Evolutionary conservation across 306 rosid species (phyloP), one percentile per base, ranked within the genome.

Genomic region (Purshia tridentata): DNA sequence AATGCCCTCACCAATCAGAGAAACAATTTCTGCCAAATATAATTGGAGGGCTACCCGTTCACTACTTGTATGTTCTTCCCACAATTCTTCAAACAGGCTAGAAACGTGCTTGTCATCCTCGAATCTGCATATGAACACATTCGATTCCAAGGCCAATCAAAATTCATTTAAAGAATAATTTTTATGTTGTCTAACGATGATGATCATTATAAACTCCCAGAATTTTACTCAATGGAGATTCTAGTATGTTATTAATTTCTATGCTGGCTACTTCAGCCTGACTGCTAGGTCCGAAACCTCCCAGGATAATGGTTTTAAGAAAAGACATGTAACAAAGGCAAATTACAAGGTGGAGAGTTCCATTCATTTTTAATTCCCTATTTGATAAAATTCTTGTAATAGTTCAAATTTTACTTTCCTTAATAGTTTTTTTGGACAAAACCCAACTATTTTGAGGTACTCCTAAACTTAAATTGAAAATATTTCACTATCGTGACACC

Each of bases 51-150:
- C 87, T 79, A 87, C 74, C n/a, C 89, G 90, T 67, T 94, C 98
- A 44, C 96, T 91, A 76, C 98, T 94, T 45, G 96, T 88, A 84
- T 84, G 87, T 86, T 91, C 97, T 87, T 94, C 96, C 98, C 98
- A 94, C 78, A 94, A 83, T 83, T 91, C 98, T 86, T 94, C 96
- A 78, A 89, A 91, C 70, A 81, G 67, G 65, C 86, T 84, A 58
- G 95, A 91, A 77, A 94, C 87, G 78, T 53, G 57, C 77, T 90
- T 88, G 75, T 94, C 98, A 78, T 89, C 96, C 48, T 91, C 96
- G 64, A 94, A 94, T 65, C 98, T 94, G 84, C 80, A 77, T 35
- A 55, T 45, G 18, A 80, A 18, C 65, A 73, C 2, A 51, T 58
- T 20, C 51, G 40, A 12, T 58, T 73, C 48, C 69, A 59, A 73